These are phyloP conservation scores for Podaxis sp. DNA, from an alignment of 768 basidiomycete species.

Conservation along the genomic window DNA sequence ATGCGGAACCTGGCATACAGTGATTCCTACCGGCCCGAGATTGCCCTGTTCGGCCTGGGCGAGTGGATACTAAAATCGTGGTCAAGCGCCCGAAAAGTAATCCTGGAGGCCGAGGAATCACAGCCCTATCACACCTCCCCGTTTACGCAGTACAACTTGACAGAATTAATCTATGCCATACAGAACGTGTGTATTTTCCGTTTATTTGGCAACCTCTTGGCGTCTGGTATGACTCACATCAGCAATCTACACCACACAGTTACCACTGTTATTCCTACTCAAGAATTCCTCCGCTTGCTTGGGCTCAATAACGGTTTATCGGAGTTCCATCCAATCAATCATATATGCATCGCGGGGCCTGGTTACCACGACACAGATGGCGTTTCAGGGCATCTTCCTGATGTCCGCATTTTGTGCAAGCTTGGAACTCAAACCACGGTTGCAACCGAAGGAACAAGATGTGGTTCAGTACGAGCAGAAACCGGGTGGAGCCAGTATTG, in stretches of 20 bases:
- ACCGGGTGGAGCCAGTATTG: constrained; percentile 64
- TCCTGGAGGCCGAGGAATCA: constrained; percentile 49
- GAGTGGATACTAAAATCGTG: constrained; percentile 84
- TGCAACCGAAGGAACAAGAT: constrained; percentile 61
- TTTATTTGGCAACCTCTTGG: constrained; percentile 20
- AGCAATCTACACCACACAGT: constrained; percentile 36
- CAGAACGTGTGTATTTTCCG: constrained; percentile 60
- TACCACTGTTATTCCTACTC: constrained; percentile 71
- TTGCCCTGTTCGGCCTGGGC: constrained; percentile 77
- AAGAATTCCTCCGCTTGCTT: constrained; percentile 73
- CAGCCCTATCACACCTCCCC: constrained; percentile 44
- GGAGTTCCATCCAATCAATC: constrained; percentile 72
- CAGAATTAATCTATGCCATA: constrained; percentile 60
- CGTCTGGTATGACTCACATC: constrained; percentile 16
- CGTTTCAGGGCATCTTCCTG: constrained; percentile 83
- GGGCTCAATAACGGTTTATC: constrained; percentile 80
- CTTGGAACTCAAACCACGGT: constrained; percentile 62
- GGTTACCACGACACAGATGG: constrained; percentile 62
- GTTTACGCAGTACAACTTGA: constrained; percentile 56
- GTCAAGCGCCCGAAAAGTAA: constrained; percentile 60
- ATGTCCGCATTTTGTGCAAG: constrained; percentile 86
- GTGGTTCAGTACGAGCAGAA: constrained; percentile 44
- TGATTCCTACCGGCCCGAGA: constrained; percentile 75
- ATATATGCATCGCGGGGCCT: constrained; percentile 64
- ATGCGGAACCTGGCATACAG: constrained; percentile 75